Evolutionary conservation across 768 basidiomycete species (phyloP).

Genomic region (Chalciporus sphaerocephalus): DNA sequence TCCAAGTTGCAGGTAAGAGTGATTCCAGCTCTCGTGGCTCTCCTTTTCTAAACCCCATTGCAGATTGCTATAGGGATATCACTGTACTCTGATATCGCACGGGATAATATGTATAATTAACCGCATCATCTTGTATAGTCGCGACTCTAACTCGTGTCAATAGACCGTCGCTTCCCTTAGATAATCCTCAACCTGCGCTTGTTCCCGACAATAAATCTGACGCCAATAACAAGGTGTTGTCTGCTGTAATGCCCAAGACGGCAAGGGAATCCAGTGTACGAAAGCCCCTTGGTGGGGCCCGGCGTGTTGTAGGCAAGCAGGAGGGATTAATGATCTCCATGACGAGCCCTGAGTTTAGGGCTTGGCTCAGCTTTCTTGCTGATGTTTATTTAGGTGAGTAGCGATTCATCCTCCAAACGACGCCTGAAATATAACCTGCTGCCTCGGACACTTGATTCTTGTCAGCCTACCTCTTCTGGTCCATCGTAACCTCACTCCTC

Average conservation of each 20-base stretch:
- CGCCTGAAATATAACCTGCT: constrained; percentile 4
- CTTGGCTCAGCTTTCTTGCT: constrained; percentile 33
- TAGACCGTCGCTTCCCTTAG: constrained; percentile 16
- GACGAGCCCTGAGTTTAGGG: constrained; percentile 4
- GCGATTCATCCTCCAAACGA: neutral
- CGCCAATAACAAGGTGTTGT: neutral
- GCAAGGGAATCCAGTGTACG: neutral
- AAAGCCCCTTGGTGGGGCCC: neutral
- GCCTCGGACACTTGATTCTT: neutral
- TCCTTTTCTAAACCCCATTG: neutral
- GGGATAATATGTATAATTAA: constrained; percentile 44
- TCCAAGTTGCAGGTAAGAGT: constrained; percentile 48
- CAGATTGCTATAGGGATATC: constrained; percentile 29
- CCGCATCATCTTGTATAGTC: constrained; percentile 36
- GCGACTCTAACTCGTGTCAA: constrained; percentile 21
- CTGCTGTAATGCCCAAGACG: constrained; percentile 1
- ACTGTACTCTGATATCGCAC: constrained; percentile 18
- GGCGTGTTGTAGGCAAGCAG: neutral
- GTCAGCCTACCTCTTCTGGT: constrained; percentile 77
- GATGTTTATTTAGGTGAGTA: constrained; percentile 56
- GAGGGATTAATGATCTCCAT: neutral
- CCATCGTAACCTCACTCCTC: constrained; percentile 72
- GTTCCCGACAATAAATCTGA: neutral
- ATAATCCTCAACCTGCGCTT: constrained; percentile 7
- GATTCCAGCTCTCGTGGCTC: neutral